Conservation (phyloP, 257 asterid genomes). For the Ballota nigra region DNA sequence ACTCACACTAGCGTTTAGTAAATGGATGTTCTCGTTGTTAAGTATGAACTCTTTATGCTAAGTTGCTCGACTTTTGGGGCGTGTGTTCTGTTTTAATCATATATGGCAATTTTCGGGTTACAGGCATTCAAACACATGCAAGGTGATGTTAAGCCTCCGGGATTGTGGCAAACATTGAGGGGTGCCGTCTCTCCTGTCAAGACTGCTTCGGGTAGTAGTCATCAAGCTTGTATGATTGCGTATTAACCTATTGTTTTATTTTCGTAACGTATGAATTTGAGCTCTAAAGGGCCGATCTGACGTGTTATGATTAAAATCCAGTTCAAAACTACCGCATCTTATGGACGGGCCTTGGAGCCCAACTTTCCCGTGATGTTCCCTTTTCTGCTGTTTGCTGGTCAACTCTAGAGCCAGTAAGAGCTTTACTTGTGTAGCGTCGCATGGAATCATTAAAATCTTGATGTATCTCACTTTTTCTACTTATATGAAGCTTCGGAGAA, state of each 20-base stretch:
- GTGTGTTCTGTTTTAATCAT: background rate
- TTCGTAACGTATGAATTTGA: background rate
- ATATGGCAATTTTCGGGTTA: background rate
- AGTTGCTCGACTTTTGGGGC: background rate
- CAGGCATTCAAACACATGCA: conserved; percentile 71
- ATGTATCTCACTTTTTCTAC: conserved; percentile 16
- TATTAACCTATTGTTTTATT: background rate
- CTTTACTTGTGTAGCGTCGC: background rate
- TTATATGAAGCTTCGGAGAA: conserved; percentile 61
- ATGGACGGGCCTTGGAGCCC: conserved; percentile 95
- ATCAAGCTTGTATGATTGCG: conserved; percentile 49
- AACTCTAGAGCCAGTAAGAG: conserved; percentile 78
- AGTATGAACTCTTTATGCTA: background rate
- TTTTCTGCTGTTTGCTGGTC: conserved; percentile 95
- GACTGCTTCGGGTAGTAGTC: conserved; percentile 41
- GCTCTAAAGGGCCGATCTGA: background rate
- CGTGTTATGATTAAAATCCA: conserved; percentile 23
- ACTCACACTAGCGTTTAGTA: background rate
- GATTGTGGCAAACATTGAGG: conserved; percentile 71
- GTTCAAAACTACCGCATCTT: conserved; percentile 59
- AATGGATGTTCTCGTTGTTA: background rate
- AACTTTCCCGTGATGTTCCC: conserved; percentile 92
- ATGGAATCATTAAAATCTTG: background rate
- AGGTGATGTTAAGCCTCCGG: conserved; percentile 65
- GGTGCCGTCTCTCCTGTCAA: conserved; percentile 53